Base-by-base conservation (phyloP, 2,329 filamentous ascomycete genomes). In the Beauveria scarabaeidicola region DNA sequence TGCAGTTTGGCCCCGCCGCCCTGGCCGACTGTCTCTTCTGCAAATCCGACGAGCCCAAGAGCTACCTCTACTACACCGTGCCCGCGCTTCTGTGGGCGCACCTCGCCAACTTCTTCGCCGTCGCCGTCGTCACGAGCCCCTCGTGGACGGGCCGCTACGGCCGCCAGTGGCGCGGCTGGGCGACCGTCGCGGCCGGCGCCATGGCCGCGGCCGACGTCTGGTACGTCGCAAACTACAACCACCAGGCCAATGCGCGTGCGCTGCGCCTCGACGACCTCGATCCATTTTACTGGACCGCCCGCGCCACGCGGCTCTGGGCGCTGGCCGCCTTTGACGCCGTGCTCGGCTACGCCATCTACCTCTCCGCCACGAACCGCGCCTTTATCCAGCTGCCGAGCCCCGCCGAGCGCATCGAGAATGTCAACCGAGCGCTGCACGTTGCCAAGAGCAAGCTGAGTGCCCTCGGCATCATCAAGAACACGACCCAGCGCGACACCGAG, bases 21-120 rank as follows among this genome's bases (percentile, higher is more conserved):
- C 72, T 97, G 41, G 78, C 86, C 23, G 78, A 84, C 61, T 97
- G 92, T 72, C 81, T 84, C n/a, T 96, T 96, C 76, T 97, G 92
- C 80, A 79, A 76, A 54, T 75, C 83, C n/a, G 86, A 89, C 61
- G 84, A 89, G 52, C 80, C 84, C 5, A 77, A 76, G 41, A 84
- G 82, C 46, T 97, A 91, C 76, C 80, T 96, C 52, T 82, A 89
- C 70, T 97, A 96, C 74, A 87, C 89, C 15, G 74, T 95, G 0
- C 89, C 93, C 0, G 78, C 83, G 27, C 75, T 96, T 8, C 67
- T 92, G 1, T 77, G 84, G 15, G 88, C 90, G n/a, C 93, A 99
- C 73, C 76, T 97, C 9, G 69, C 86, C 52, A 94, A 97, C 74
- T 80, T 96, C 54, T 73, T 83, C 58, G 73, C 87, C 51, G 74